phyloP scores from a whole-genome alignment of 1,284 basidiomycete genomes.

The Ceratobasidium sp. region DNA sequence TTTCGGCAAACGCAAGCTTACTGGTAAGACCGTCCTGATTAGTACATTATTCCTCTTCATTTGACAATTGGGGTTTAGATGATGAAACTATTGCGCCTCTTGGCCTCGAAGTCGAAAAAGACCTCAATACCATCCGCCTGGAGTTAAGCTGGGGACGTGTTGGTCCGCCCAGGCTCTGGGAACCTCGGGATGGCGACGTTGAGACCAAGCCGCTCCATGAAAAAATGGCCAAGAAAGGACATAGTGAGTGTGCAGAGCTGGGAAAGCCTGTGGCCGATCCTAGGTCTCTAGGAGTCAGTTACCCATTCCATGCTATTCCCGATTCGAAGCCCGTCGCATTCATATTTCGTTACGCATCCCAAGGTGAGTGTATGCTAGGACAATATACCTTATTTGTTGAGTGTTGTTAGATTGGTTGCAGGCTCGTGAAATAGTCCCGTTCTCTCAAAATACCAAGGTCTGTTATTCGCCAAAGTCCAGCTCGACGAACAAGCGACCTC shows the following conservation, averaged over 20 bases:
- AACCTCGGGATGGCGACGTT: neutral
- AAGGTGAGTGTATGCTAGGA: neutral
- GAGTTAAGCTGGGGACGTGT: neutral
- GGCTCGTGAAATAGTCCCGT: neutral
- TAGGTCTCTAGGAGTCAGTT: neutral
- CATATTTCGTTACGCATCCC: neutral
- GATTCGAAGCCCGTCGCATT: neutral
- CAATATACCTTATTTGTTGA: neutral
- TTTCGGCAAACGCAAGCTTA: neutral
- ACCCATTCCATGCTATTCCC: neutral
- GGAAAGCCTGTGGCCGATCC: neutral
- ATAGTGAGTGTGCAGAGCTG: neutral
- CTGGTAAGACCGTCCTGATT: neutral
- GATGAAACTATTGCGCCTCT: too few species aligned
- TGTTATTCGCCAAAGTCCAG: neutral
- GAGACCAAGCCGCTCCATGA: neutral
- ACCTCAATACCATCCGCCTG: neutral
- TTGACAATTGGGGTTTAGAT: neutral
- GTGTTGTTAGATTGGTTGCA: neutral
- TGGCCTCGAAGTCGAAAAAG: neutral
- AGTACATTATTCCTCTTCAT: neutral
- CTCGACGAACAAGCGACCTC: neutral
- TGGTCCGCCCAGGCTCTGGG: neutral
- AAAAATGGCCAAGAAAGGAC: neutral
- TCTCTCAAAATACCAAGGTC: neutral